Evolutionary conservation across 805 yeast species (phyloP).

Genomic region (Cyberlindnera euphorbiiphila): DNA sequence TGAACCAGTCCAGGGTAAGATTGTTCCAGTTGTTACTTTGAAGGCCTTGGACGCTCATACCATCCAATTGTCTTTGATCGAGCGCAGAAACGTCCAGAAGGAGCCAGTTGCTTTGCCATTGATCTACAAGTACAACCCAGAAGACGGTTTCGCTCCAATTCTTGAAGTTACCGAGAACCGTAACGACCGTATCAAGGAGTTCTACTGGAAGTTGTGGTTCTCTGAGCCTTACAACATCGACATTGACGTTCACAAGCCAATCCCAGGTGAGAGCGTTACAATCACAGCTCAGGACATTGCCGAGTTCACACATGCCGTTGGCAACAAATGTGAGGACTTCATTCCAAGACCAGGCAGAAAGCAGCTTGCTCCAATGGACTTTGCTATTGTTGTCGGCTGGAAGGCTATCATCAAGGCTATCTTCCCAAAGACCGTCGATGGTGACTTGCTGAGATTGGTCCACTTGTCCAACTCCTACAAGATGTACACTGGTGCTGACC

Average conservation of each 20-base stretch:
- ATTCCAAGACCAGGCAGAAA: conserved; percentile 82
- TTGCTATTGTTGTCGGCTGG: conserved; percentile 98
- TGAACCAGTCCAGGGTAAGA: conserved; percentile 71
- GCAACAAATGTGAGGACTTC: conserved; percentile 94
- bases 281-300: conserved; percentile 76
- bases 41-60: conserved; percentile 44
- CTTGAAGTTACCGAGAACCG: conserved; percentile 86
- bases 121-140: conserved; percentile 73
- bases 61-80: conserved; percentile 74
- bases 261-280: conserved; percentile 64
- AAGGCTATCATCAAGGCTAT: conserved; percentile 96
- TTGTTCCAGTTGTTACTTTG: conserved; percentile 62
- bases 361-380: conserved; percentile 96
- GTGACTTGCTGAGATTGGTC: conserved; percentile 89
- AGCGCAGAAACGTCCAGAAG: conserved; percentile 80
- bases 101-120: conserved; percentile 72
- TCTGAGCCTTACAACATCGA: conserved; percentile 57
- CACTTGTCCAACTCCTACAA: conserved; percentile 93
- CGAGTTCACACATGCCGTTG: conserved; percentile 95
- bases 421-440: conserved; percentile 94
- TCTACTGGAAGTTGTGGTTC: conserved; percentile 98
- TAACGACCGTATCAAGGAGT: conserved; percentile 87
- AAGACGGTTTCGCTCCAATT: conserved; percentile 94
- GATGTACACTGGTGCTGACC: conserved; percentile 88
- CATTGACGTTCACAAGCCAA: conserved; percentile 65